Conservation (phyloP, 2,329 filamentous ascomycete genomes). For the Alternaria sp. region DNA sequence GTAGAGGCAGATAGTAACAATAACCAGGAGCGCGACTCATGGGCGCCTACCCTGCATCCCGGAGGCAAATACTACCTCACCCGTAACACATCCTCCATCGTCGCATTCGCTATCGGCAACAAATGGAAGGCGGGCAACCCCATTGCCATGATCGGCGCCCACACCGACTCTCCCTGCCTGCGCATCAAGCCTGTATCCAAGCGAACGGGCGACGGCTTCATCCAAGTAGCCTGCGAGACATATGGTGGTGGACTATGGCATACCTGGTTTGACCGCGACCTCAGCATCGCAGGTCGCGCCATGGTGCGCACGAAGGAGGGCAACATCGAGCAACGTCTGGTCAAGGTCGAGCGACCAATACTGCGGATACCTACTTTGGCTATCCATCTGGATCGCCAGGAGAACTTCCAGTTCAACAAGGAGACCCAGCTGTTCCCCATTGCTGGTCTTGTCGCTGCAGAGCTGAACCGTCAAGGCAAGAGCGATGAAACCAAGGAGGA, state of each 20-base stretch:
- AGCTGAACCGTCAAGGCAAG: slow-evolving; percentile 78
- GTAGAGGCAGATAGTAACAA: neutral
- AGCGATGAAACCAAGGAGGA: slow-evolving; percentile 56
- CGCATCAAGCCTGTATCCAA: slow-evolving; percentile 94
- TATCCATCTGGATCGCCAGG: slow-evolving; percentile 87
- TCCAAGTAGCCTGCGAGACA: slow-evolving; percentile 94
- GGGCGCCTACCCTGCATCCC: slow-evolving; percentile 78
- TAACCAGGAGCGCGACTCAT: slow-evolving; percentile 80
- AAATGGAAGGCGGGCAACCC: slow-evolving; percentile 93
- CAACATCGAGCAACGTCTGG: slow-evolving; percentile 79
- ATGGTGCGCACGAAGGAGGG: slow-evolving; percentile 78
- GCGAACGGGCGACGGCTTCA: slow-evolving; percentile 82
- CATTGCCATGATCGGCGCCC: slow-evolving; percentile 89
- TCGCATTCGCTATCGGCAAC: slow-evolving; percentile 88
- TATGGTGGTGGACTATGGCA: slow-evolving; percentile 98
- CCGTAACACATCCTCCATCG: slow-evolving; percentile 87
- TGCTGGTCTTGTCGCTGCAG: slow-evolving; percentile 81
- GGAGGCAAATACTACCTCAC: slow-evolving; percentile 97
- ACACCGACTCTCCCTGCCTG: slow-evolving; percentile 93
- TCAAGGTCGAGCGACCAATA: slow-evolving; percentile 90
- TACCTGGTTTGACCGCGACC: slow-evolving; percentile 95
- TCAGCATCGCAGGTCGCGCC: slow-evolving; percentile 86
- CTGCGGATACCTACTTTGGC: slow-evolving; percentile 91
- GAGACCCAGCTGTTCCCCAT: slow-evolving; percentile 96
- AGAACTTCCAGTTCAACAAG: slow-evolving; percentile 93